Evolutionary conservation across 495 filamentous ascomycete genomes (phyloP).

Genomic region (Trichoderma gamsii): DNA sequence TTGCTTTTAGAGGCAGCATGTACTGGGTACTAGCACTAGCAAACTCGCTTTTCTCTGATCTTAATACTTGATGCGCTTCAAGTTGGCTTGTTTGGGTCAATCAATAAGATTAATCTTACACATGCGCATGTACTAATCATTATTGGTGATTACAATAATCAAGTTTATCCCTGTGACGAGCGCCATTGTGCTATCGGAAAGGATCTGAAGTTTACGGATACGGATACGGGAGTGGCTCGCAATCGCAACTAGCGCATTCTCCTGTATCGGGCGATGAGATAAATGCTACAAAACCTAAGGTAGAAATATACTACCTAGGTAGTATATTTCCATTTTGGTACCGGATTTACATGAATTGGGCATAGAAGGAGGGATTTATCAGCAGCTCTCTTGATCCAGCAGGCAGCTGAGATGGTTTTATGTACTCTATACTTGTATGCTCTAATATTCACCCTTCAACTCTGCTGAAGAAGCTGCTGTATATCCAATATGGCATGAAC

Average conservation of each 20-base stretch:
- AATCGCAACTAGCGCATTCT: neutral
- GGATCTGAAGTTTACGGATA: slow-evolving; percentile 11
- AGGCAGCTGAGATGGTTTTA: neutral
- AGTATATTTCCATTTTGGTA: neutral
- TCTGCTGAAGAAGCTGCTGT: neutral
- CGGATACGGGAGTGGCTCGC: slow-evolving; percentile 20
- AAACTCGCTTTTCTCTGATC: no score
- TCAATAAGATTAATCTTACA: no score
- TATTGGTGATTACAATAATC: no score
- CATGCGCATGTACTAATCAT: no score
- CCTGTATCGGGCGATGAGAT: neutral
- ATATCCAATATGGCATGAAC: neutral
- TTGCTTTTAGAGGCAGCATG: no score
- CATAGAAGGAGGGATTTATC: neutral
- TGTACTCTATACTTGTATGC: neutral
- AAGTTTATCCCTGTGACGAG: neutral
- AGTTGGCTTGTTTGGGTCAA: no score
- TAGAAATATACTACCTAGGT: no score
- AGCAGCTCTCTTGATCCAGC: neutral
- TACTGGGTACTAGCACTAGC: no score
- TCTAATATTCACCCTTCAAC: neutral
- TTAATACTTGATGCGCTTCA: no score
- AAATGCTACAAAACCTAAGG: no score
- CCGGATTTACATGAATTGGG: no score
- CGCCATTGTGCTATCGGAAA: neutral